Conservation (phyloP, 2,329 filamentous ascomycete species). For the Fusarium sp. region DNA sequence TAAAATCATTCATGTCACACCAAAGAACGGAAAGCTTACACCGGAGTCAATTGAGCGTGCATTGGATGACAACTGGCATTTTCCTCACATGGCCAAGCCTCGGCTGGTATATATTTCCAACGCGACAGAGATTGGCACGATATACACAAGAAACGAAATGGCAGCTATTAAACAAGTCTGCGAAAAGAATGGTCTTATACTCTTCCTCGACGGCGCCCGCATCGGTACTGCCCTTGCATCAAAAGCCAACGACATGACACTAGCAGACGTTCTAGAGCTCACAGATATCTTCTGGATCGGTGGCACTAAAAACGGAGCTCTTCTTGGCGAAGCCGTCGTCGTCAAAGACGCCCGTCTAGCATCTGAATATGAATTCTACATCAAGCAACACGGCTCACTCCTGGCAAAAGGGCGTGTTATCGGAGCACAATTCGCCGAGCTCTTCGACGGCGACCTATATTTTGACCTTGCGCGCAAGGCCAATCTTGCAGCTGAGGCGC, state of each 20-base stretch:
- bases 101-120: conserved; percentile 66
- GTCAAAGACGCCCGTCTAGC: conserved; percentile 59
- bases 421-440: conserved; percentile 63
- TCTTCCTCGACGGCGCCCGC: conserved; percentile 64
- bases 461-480: conserved; percentile 61
- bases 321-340: conserved; percentile 65
- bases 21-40: conserved; percentile 62
- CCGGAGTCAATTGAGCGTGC: conserved; percentile 58
- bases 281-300: conserved; percentile 69
- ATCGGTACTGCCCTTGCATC: conserved; percentile 60
- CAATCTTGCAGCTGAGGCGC: conserved; percentile 59
- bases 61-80: conserved; percentile 63
- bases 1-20: conserved; percentile 64
- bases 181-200: conserved; percentile 56
- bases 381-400: conserved; percentile 65
- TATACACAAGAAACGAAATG: conserved; percentile 61
- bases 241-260: conserved; percentile 57
- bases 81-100: conserved; percentile 65
- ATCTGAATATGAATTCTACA: conserved; percentile 63
- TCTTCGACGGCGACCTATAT: conserved; percentile 61
- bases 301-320: conserved; percentile 65
- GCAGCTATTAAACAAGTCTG: conserved; percentile 59
- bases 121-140: conserved; percentile 64
- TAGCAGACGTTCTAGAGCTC: conserved; percentile 60
- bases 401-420: conserved; percentile 64